phyloP scores from a whole-genome alignment of 2,329 filamentous ascomycete species.

The Venturia aucupariae region DNA sequence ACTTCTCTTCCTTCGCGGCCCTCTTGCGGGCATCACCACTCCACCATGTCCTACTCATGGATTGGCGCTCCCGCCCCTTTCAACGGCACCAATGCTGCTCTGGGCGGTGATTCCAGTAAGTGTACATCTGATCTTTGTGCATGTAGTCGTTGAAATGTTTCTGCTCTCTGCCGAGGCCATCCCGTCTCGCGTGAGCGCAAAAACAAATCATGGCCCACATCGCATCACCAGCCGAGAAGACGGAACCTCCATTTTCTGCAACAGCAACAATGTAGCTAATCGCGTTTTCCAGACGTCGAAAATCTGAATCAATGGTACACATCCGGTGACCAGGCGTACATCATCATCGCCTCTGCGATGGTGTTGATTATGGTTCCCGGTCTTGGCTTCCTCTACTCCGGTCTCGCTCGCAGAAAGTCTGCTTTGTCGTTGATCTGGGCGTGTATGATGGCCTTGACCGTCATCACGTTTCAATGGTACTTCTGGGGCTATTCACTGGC shows the following conservation, averaged over 20 bases:
- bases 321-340: constrained; percentile 87
- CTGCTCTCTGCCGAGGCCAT: not conserved
- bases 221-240: not conserved
- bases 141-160: too few species aligned
- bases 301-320: constrained; percentile 97
- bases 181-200: not conserved
- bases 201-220: not conserved
- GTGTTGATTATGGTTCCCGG: constrained; percentile 95
- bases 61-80: constrained; percentile 36
- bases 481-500: constrained; percentile 98
- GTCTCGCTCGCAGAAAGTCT: constrained; percentile 93
- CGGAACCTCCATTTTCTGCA: too few species aligned
- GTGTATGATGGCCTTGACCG: constrained; percentile 84
- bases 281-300: constrained; percentile 51
- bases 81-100: constrained; percentile 48
- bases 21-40: constrained; percentile 7
- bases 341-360: constrained; percentile 82
- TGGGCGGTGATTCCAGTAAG: constrained; percentile 73
- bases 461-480: constrained; percentile 97
- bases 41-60: constrained; percentile 40
- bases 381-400: constrained; percentile 95
- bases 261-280: constrained; percentile 1
- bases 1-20: not conserved
- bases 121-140: constrained; percentile 18
- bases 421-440: constrained; percentile 96